Evolutionary conservation across 805 yeast species (phyloP).

Genomic region (Candida qinlingensis): DNA sequence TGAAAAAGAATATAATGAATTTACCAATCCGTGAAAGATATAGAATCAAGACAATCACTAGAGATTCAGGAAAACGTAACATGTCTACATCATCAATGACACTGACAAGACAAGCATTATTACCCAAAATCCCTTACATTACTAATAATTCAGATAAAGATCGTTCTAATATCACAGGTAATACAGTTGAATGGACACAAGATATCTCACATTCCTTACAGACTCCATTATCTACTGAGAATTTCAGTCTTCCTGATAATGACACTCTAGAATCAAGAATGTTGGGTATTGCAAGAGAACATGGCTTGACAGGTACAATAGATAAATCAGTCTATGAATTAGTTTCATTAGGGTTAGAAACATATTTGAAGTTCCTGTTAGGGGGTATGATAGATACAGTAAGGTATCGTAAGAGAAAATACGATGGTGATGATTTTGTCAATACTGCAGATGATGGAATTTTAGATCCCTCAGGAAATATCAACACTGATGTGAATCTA

Average conservation of each 20-base stretch:
- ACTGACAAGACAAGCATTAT: conserved; percentile 51
- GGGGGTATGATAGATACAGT: conserved; percentile 73
- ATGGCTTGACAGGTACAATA: conserved; percentile 81
- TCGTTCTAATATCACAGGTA: conserved; percentile 20
- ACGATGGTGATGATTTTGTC: conserved; percentile 26
- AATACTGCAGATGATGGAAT: neutral
- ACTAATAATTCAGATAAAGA: conserved; percentile 25
- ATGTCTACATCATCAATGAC: conserved; percentile 66
- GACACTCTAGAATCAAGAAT: conserved; percentile 63
- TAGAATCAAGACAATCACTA: conserved; percentile 75
- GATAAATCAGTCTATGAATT: conserved; percentile 75
- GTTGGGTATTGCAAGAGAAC: conserved; percentile 80
- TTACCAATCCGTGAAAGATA: conserved; percentile 80
- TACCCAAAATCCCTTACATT: conserved; percentile 80
- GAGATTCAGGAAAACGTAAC: conserved; percentile 76
- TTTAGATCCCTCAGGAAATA: neutral
- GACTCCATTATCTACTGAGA: conserved; percentile 72
- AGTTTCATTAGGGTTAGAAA: conserved; percentile 73
- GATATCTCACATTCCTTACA: conserved; percentile 84
- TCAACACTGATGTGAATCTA: neutral
- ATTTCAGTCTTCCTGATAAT: conserved; percentile 76
- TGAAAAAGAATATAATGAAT: conserved; percentile 83
- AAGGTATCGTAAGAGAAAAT: conserved; percentile 49
- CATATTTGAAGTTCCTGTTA: conserved; percentile 66
- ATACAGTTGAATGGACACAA: conserved; percentile 81